Percentiles rank a stretch among this genome's conserved stretches.
phyloP scores from a whole-genome alignment of 1,139 yeast species.

The Yamadazyma diospyri region DNA sequence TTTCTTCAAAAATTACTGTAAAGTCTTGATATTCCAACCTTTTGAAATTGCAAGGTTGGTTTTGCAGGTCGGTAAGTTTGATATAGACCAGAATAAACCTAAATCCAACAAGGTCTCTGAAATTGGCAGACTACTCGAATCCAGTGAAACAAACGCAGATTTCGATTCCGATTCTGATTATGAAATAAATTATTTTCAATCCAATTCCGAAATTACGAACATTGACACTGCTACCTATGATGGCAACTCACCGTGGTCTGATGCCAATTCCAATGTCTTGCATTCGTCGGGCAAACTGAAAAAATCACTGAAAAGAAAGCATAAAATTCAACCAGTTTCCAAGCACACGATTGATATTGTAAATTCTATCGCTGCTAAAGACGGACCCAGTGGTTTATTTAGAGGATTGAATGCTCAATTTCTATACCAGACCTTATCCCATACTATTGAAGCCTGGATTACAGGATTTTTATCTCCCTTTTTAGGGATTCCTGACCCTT shows the following conservation, averaged over 20 bases:
- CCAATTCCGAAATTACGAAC: constrained; percentile 7
- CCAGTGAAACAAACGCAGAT: not conserved
- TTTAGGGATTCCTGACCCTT: constrained; percentile 86
- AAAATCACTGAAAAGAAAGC: constrained; percentile 10
- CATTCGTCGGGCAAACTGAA: constrained; percentile 9
- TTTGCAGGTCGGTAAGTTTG: constrained; percentile 73
- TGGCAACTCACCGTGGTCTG: not conserved
- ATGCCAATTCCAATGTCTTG: not conserved
- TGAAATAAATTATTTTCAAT: constrained; percentile 55
- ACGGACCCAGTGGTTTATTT: constrained; percentile 83
- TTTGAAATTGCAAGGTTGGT: constrained; percentile 79
- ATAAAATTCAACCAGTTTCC: constrained; percentile 56
- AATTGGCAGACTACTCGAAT: not conserved
- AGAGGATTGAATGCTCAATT: constrained; percentile 86
- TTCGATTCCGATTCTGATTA: constrained; percentile 32
- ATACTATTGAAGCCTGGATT: constrained; percentile 87
- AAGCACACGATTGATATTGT: constrained; percentile 70
- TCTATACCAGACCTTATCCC: constrained; percentile 68
- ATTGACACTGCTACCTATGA: too few species aligned
- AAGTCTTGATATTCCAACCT: constrained; percentile 75
- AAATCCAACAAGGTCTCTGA: not conserved
- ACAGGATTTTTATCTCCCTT: constrained; percentile 83
- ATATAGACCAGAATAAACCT: constrained; percentile 14
- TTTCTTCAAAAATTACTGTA: constrained; percentile 64
- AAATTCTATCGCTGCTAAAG: constrained; percentile 64